A percentile compares a stretch with the other conserved stretches of the same genome.
phyloP scores from a whole-genome alignment of 164 flowering plant species.

The Dillenia suffruticosa region DNA sequence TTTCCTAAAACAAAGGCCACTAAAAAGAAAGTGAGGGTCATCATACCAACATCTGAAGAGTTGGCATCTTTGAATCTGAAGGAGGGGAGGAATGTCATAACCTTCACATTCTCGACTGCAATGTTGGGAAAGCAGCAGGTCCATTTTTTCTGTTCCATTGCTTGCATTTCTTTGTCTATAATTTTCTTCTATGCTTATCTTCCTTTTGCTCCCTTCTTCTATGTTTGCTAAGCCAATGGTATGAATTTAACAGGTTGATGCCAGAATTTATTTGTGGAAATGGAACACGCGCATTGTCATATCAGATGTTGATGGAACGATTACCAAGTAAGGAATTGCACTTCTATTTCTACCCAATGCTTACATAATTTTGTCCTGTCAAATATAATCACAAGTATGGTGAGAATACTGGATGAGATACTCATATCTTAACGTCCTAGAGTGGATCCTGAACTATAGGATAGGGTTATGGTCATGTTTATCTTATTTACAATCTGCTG shows the following conservation, averaged over 20 bases:
- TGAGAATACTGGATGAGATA: too few species aligned
- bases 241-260: slow-evolving; percentile 72
- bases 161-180: slow-evolving; percentile 1
- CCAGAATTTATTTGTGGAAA: slow-evolving; percentile 92
- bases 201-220: background rate
- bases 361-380: too few species aligned
- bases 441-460: too few species aligned
- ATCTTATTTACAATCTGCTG: too few species aligned
- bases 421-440: too few species aligned
- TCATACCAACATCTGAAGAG: slow-evolving; percentile 81
- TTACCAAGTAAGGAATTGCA: slow-evolving; percentile 61
- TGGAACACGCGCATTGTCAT: slow-evolving; percentile 90
- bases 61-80: slow-evolving; percentile 75
- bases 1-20: slow-evolving; percentile 16
- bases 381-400: too few species aligned
- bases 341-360: too few species aligned
- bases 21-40: slow-evolving; percentile 39
- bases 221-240: background rate
- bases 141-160: too few species aligned
- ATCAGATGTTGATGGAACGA: slow-evolving; percentile 99
- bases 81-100: slow-evolving; percentile 71
- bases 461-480: too few species aligned
- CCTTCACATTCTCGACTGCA: slow-evolving; percentile 84
- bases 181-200: background rate
- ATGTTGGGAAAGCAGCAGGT: slow-evolving; percentile 97